These are phyloP conservation scores for barley (Hordeum vulgare) DNA, from an alignment of 176 grass and related monocot genomes.

Conservation along the genomic window DNA sequence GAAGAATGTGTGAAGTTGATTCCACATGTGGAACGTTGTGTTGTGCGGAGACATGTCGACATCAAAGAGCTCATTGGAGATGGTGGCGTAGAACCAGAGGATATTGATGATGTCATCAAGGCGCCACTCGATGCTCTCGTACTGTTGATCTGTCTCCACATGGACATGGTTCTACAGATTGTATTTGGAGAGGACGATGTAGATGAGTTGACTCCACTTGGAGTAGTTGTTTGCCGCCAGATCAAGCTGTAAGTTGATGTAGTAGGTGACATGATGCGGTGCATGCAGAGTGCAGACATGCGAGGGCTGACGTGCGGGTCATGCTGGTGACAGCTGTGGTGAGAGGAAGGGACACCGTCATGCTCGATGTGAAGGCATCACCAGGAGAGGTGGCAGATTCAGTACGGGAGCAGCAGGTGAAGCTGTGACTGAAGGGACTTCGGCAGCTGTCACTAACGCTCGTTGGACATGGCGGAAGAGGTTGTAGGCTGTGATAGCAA, in stretches of 20 bases:
- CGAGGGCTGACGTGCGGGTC: too few relatives aligned
- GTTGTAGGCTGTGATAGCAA: not conserved
- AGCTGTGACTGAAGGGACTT: not conserved
- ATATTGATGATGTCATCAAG: not conserved
- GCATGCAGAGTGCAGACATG: not conserved
- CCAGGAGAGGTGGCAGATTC: not conserved
- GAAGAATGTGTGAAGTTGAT: too few relatives aligned
- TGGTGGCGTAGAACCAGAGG: not conserved
- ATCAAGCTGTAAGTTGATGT: not conserved
- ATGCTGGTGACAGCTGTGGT: not conserved
- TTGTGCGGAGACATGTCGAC: not conserved
- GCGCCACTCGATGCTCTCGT: too few relatives aligned
- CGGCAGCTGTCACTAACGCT: not conserved
- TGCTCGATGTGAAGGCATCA: not conserved
- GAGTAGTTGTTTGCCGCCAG: not conserved
- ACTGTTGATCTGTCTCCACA: not conserved
- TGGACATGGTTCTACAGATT: not conserved
- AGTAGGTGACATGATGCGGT: not conserved
- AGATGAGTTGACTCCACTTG: not conserved
- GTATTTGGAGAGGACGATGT: not conserved
- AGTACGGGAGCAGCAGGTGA: not conserved
- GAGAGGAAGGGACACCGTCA: not conserved
- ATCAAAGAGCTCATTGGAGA: not conserved
- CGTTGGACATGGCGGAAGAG: not conserved
- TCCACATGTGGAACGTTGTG: too few relatives aligned